These are phyloP conservation scores for Condylostoma magnum DNA, from an alignment of 169 alveolate species.

Conservation along the genomic window DNA sequence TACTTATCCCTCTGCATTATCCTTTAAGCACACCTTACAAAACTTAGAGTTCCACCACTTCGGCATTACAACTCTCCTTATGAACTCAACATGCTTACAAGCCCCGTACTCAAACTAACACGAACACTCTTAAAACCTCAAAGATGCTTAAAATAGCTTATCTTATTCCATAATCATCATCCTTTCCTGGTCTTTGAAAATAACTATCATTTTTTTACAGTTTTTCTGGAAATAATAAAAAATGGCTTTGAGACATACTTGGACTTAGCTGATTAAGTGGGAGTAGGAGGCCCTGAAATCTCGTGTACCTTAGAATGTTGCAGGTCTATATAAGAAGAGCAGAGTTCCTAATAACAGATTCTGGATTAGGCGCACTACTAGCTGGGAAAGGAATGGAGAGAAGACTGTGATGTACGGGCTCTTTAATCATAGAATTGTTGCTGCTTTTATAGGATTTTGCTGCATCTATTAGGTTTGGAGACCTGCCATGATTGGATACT, in stretches of 20 bases:
- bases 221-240: too few relatives aligned
- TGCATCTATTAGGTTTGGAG: neutral
- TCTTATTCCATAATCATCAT: too few relatives aligned
- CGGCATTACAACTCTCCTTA: too few relatives aligned
- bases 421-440: neutral
- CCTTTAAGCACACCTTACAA: too few relatives aligned
- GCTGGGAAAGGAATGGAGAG: constrained; percentile 29
- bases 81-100: too few relatives aligned
- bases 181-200: too few relatives aligned
- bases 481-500: neutral
- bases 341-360: constrained; percentile 11
- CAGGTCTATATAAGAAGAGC: neutral
- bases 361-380: neutral
- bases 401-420: neutral
- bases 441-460: neutral
- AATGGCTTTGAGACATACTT: constrained; percentile 16
- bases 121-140: too few relatives aligned
- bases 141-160: too few relatives aligned
- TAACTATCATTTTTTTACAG: too few relatives aligned
- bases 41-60: too few relatives aligned
- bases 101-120: too few relatives aligned
- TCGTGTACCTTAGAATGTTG: constrained; percentile 14
- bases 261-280: constrained; percentile 22
- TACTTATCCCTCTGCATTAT: too few relatives aligned
- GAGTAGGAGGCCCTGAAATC: constrained; percentile 4